A percentile compares a stretch with the other conserved stretches of the same genome.
These are phyloP conservation scores for Cairneyella variabilis DNA, from an alignment of 495 filamentous ascomycete species.

Conservation along the genomic window DNA sequence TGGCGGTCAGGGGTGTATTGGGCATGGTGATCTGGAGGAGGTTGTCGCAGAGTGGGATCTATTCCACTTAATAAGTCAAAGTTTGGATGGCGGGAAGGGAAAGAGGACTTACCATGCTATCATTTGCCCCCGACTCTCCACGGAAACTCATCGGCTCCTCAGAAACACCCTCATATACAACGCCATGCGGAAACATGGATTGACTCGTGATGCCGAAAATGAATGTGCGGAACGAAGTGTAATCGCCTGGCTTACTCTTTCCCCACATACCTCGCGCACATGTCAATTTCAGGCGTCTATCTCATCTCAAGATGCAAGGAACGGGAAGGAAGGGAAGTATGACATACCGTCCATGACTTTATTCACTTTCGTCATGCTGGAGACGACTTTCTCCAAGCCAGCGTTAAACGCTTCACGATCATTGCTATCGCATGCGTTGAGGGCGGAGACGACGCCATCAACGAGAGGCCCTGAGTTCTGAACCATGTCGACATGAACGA, in stretches of 20 bases:
- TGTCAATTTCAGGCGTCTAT: constrained; percentile 26
- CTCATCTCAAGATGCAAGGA: no score
- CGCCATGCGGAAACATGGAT: constrained; percentile 87
- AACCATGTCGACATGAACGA: constrained; percentile 83
- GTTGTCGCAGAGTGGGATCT: constrained; percentile 82
- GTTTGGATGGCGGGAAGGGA: background rate
- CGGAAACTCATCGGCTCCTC: constrained; percentile 71
- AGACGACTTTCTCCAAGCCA: constrained; percentile 56
- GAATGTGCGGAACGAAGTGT: constrained; percentile 84
- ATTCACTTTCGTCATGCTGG: constrained; percentile 67
- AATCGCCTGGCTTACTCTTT: constrained; percentile 71
- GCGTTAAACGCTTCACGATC: constrained; percentile 56
- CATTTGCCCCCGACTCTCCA: constrained; percentile 87
- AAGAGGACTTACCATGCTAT: constrained; percentile 60
- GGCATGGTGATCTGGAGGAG: constrained; percentile 79
- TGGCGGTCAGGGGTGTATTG: constrained; percentile 74
- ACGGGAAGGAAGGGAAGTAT: background rate
- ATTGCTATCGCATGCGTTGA: constrained; percentile 51
- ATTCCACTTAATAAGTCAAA: background rate
- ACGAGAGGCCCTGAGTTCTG: constrained; percentile 70
- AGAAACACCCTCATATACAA: constrained; percentile 79
- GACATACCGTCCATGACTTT: constrained; percentile 68
- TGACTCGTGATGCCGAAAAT: constrained; percentile 90
- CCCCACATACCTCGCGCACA: constrained; percentile 73
- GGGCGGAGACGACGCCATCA: constrained; percentile 57